Conservation (phyloP, 495 filamentous ascomycete genomes). For the Podospora didyma region DNA sequence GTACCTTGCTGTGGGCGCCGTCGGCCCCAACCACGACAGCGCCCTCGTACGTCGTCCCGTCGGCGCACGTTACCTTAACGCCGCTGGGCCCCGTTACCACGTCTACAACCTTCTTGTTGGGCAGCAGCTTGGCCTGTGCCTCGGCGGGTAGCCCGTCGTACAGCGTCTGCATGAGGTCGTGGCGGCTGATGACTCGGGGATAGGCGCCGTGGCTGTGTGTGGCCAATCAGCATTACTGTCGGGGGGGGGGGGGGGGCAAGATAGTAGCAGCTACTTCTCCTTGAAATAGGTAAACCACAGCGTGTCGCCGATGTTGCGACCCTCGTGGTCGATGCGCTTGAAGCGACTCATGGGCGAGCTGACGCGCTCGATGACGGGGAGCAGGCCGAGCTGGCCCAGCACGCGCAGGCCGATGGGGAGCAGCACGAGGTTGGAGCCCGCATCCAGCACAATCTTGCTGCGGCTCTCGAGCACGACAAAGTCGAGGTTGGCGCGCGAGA, state of each 20-base stretch:
- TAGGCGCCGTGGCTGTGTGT: conserved; percentile 31
- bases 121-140: conserved; percentile 24
- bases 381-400: conserved; percentile 46
- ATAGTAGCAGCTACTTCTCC: conserved; percentile 2
- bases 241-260: not conserved
- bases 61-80: conserved; percentile 27
- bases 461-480: conserved; percentile 45
- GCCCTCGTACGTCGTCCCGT: conserved; percentile 37
- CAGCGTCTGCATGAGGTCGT: conserved; percentile 29
- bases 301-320: conserved; percentile 2
- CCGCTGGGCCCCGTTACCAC: conserved; percentile 14
- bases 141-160: conserved; percentile 25
- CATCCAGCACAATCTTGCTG: conserved; percentile 24
- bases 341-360: conserved; percentile 63
- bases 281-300: conserved; percentile 6
- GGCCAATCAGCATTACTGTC: not conserved
- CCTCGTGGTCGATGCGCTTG: conserved; percentile 25
- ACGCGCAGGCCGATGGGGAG: conserved; percentile 35
- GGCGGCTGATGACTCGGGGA: conserved; percentile 29
- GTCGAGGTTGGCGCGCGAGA: conserved; percentile 41
- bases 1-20: conserved; percentile 44
- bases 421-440: conserved; percentile 36
- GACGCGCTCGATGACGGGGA: conserved; percentile 35
- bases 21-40: conserved; percentile 49
- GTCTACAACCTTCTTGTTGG: conserved; percentile 26